These are phyloP conservation scores for Cladosporium velox DNA, from an alignment of 2,329 filamentous ascomycete species.

Conservation along the genomic window DNA sequence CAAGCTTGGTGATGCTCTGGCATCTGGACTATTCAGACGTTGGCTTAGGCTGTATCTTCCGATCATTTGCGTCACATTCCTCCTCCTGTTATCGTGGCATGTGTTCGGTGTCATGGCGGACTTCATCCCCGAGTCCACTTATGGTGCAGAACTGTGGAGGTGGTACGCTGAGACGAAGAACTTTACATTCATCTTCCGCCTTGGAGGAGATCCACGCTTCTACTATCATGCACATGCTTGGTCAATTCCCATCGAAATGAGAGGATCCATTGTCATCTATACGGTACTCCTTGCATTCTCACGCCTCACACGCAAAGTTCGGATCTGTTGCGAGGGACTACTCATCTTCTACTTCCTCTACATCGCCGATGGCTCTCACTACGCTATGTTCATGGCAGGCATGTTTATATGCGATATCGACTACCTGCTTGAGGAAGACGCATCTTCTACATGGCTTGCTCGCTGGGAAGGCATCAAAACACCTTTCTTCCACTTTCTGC, in stretches of 20 bases:
- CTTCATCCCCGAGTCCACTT: constrained; percentile 40
- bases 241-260: constrained; percentile 65
- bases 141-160: constrained; percentile 54
- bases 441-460: constrained; percentile 41
- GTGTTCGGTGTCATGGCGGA: constrained; percentile 47
- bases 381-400: constrained; percentile 61
- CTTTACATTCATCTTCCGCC: constrained; percentile 67
- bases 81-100: constrained; percentile 58
- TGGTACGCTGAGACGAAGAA: constrained; percentile 64
- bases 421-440: neutral
- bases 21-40: constrained; percentile 53
- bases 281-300: constrained; percentile 59
- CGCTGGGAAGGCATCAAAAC: constrained; percentile 51
- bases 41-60: constrained; percentile 55
- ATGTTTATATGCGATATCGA: constrained; percentile 60
- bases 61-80: constrained; percentile 57
- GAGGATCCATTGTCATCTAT: constrained; percentile 66
- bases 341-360: constrained; percentile 68
- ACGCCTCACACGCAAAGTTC: constrained; percentile 55
- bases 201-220: constrained; percentile 59
- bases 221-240: constrained; percentile 62
- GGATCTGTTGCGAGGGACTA: constrained; percentile 49
- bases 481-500: constrained; percentile 55
- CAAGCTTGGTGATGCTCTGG: constrained; percentile 47
- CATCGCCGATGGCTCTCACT: constrained; percentile 65